A percentile compares a stretch with the other conserved stretches of the same genome.
Evolutionary conservation across 2,329 filamentous ascomycete genomes (phyloP).

Genomic region (Camptophora hylomeconis): DNA sequence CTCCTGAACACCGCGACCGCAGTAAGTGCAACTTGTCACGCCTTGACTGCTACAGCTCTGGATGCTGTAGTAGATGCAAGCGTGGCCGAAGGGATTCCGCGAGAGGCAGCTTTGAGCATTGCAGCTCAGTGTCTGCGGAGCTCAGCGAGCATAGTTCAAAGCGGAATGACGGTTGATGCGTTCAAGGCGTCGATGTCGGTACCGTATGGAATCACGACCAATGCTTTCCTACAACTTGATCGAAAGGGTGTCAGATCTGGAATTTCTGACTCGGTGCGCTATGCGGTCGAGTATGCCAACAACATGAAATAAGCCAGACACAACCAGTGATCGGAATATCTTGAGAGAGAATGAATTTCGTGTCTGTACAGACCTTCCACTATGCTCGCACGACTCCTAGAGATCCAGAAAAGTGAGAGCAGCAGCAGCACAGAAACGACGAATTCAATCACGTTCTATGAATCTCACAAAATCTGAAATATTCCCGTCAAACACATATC

Average conservation of each 20-base stretch:
- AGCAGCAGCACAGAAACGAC: no score
- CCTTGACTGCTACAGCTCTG: slow-evolving; percentile 23
- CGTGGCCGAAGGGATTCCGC: slow-evolving; percentile 38
- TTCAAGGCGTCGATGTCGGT: slow-evolving; percentile 37
- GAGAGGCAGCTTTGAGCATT: slow-evolving; percentile 37
- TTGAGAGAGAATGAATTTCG: no score
- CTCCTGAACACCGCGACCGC: slow-evolving; percentile 46
- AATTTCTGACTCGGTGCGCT: background rate
- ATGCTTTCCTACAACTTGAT: slow-evolving; percentile 35
- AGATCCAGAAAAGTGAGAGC: no score
- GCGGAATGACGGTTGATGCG: slow-evolving; percentile 37
- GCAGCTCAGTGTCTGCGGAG: slow-evolving; percentile 39
- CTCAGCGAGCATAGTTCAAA: slow-evolving; percentile 34
- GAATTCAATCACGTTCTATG: no score
- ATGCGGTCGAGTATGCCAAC: background rate
- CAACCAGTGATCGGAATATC: no score
- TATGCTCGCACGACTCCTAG: no score
- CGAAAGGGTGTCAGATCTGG: slow-evolving; percentile 13
- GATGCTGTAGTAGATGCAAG: slow-evolving; percentile 39
- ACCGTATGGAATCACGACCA: slow-evolving; percentile 39
- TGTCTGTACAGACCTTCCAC: no score
- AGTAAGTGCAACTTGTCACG: slow-evolving; percentile 27
- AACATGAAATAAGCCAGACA: background rate
- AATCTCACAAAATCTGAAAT: no score
- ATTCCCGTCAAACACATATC: no score